A percentile compares a stretch with the other conserved stretches of the same genome.
Evolutionary conservation across 352 stramenopile species (phyloP).

Genomic region (Globisporangium mamillatum): DNA sequence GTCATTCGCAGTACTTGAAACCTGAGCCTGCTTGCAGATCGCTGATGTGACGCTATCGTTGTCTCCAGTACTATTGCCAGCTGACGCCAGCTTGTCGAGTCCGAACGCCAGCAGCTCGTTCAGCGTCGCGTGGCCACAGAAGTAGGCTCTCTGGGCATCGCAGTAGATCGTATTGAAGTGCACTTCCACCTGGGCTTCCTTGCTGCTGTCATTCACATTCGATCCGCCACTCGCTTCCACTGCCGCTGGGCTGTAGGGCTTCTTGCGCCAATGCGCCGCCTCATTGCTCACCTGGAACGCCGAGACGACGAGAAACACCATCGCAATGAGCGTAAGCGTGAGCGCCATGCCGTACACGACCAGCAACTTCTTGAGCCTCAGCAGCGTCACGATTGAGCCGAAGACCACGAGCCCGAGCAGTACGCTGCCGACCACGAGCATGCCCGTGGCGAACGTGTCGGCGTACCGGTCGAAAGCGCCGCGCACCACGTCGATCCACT

Average conservation of each 20-base stretch:
- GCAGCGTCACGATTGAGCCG: constrained; percentile 9
- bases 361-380: constrained; percentile 15
- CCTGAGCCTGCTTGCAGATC: neutral
- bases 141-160: constrained; percentile 11
- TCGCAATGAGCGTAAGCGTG: constrained; percentile 7
- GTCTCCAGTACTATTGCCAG: neutral
- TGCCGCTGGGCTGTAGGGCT: neutral
- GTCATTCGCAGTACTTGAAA: neutral
- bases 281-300: constrained; percentile 15
- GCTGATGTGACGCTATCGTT: neutral
- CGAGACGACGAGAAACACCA: constrained; percentile 14
- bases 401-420: constrained; percentile 10
- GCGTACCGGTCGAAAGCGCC: constrained; percentile 13
- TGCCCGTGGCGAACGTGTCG: constrained; percentile 11
- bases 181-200: constrained; percentile 10
- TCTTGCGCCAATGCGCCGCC: neutral
- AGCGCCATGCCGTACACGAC: constrained; percentile 14
- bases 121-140: constrained; percentile 17
- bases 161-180: constrained; percentile 20
- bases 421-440: constrained; percentile 8
- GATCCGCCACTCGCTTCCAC: neutral
- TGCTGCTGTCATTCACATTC: neutral
- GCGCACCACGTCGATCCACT: constrained; percentile 15
- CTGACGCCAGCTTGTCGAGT: neutral
- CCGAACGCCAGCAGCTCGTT: constrained; percentile 12